Base-by-base conservation (phyloP, 163 green algal species). In the Trebouxia gelatinosa region DNA sequence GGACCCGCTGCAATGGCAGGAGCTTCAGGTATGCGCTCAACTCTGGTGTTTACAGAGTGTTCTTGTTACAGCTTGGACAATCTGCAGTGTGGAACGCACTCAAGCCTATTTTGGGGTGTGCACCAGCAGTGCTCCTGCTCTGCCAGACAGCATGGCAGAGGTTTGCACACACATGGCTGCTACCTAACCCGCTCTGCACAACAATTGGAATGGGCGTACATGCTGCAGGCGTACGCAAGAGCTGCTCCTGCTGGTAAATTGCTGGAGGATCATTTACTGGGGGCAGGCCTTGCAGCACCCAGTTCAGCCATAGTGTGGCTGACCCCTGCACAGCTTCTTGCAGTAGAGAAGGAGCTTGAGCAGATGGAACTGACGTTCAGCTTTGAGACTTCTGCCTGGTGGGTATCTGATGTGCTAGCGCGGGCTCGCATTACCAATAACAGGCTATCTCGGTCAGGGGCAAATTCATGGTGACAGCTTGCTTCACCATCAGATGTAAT, bases 1-100 rank as follows among this genome's bases (percentile, higher is more conserved):
- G 40, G 81, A 80, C 77, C 83, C 83, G 23, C 78, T 90, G 50
- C 28, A 85, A 38, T 91, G 87, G 87, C 68, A 80, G 21, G 75
- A 82, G 54, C 68, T 91, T 35, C 64, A 72, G 64, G 64, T 72
- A 6, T n/a, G n/a, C n/a, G n/a, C n/a, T n/a, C n/a, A n/a, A n/a
- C n/a, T n/a, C n/a, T n/a, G n/a, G n/a, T n/a, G n/a, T n/a, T n/a
- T n/a, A n/a, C n/a, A n/a, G n/a, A n/a, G n/a, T n/a, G n/a, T n/a
- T n/a, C n/a, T n/a, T n/a, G n/a, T 59, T 59, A 23, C 48, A 59
- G 17, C 48, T 3, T 59, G 46, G 13, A n/a, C 13, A 58, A 13
- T 58, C 46, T 58, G 46, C 46, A 59, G 3, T 59, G 48, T 59
- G 2, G 23, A 28, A 2, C 3, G 2, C 19, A 28, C 19, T 23